Conservation (phyloP, 2,329 filamentous ascomycete genomes). For the Blumeria hordei region DNA sequence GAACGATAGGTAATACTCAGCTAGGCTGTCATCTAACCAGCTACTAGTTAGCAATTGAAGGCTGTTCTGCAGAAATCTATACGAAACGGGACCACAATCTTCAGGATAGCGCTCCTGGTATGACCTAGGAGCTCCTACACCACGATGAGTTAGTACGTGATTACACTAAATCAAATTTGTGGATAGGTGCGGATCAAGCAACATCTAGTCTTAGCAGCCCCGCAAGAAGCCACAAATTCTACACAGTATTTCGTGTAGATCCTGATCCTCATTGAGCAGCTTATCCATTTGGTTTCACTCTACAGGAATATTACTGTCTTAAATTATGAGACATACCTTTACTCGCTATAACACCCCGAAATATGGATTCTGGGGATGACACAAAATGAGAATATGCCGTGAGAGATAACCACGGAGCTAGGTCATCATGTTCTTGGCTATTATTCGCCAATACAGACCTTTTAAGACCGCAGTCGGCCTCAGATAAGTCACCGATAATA, state of each 20-base stretch:
- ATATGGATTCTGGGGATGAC: conserved; percentile 27
- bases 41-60: conserved; percentile 31
- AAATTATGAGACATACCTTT: neutral
- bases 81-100: conserved; percentile 8
- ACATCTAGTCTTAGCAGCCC: no score
- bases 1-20: conserved; percentile 47
- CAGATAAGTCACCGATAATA: conserved; percentile 19
- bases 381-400: conserved; percentile 3
- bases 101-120: conserved; percentile 5
- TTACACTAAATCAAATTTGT: neutral
- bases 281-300: no score
- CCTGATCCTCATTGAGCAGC: no score
- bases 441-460: neutral
- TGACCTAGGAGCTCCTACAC: neutral
- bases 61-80: conserved; percentile 23
- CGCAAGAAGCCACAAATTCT: no score
- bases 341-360: conserved; percentile 11
- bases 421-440: neutral
- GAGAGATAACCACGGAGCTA: neutral
- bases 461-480: conserved; percentile 3
- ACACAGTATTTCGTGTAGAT: no score
- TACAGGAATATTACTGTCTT: no score
- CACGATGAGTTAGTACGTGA: neutral
- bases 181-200: no score
- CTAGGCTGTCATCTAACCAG: conserved; percentile 26